A percentile compares a stretch with the other conserved stretches of the same genome.
These are phyloP conservation scores for Penicillium subrubescens DNA, from an alignment of 495 filamentous ascomycete genomes.

Conservation along the genomic window DNA sequence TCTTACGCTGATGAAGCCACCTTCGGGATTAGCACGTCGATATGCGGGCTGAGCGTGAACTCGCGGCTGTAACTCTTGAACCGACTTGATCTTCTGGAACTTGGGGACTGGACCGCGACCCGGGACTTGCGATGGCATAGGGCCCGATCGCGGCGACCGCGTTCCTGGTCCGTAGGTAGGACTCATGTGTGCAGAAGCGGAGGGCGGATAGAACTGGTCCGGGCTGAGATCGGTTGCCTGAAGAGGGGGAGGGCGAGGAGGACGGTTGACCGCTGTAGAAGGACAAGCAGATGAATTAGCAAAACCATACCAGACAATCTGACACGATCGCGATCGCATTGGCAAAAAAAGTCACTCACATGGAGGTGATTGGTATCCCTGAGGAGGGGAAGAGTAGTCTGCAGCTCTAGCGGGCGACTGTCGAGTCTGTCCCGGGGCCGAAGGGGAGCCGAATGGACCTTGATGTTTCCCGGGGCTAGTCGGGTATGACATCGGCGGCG, in stretches of 20 bases:
- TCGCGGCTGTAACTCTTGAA: constrained; percentile 76
- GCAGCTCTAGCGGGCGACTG: constrained; percentile 61
- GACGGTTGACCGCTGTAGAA: constrained; percentile 33
- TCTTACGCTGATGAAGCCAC: constrained; percentile 96
- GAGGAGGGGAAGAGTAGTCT: constrained; percentile 62
- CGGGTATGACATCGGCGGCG: constrained; percentile 60
- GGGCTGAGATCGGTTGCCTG: constrained; percentile 63
- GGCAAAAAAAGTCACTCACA: constrained; percentile 41
- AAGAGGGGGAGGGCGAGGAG: constrained; percentile 66
- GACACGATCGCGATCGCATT: neutral
- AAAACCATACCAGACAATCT: neutral
- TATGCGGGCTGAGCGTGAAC: constrained; percentile 87
- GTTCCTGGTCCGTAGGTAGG: constrained; percentile 71
- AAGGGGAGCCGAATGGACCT: constrained; percentile 46
- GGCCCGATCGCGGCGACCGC: constrained; percentile 66
- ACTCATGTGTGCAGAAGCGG: constrained; percentile 69
- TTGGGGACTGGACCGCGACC: constrained; percentile 80
- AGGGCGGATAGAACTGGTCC: constrained; percentile 69
- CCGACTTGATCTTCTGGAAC: constrained; percentile 73
- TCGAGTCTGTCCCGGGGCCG: constrained; percentile 41
- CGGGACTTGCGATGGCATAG: constrained; percentile 42
- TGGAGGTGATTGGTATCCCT: constrained; percentile 65
- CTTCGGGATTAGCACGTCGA: constrained; percentile 92
- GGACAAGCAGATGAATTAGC: constrained; percentile 7
- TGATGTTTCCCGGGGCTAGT: constrained; percentile 60